Percentiles rank a stretch among this genome's conserved stretches.
phyloP scores from a whole-genome alignment of 176 grass and related monocot genomes.

The Phragmites australis region DNA sequence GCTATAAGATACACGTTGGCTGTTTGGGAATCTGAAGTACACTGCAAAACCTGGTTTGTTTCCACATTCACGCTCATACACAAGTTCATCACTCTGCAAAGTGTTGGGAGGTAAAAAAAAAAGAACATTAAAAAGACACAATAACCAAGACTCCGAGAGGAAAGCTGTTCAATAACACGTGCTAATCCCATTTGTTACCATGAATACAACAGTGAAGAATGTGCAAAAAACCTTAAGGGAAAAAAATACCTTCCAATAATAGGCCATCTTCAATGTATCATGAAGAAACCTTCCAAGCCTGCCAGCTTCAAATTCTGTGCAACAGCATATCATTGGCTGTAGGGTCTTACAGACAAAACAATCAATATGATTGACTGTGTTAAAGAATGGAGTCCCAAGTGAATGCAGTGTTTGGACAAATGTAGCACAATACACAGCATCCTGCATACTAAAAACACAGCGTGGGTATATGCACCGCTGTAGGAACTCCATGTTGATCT shows the following conservation, averaged over 20 bases:
- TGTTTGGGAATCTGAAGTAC: conserved; percentile 84
- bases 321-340: conserved; percentile 98
- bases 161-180: background rate
- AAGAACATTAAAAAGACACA: conserved; percentile 35
- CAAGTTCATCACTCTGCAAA: conserved; percentile 86
- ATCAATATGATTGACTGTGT: conserved; percentile 93
- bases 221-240: background rate
- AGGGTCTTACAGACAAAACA: conserved; percentile 91
- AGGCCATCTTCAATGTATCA: conserved; percentile 96
- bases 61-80: conserved; percentile 97
- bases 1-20: conserved; percentile 78
- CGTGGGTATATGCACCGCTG: conserved; percentile 94
- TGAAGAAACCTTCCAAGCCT: conserved; percentile 93
- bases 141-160: background rate
- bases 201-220: conserved; percentile 17
- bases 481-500: conserved; percentile 96
- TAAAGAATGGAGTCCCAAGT: conserved; percentile 88
- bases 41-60: conserved; percentile 95
- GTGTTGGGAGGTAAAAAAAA: conserved; percentile 33
- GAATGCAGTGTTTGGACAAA: conserved; percentile 91
- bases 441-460: conserved; percentile 79
- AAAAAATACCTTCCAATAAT: conserved; percentile 92
- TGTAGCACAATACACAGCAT: conserved; percentile 93
- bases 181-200: background rate
- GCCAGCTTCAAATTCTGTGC: conserved; percentile 94